Evolutionary conservation across 352 stramenopile genomes (phyloP).

Genomic region (Phytopythium cucurbitacearum): DNA sequence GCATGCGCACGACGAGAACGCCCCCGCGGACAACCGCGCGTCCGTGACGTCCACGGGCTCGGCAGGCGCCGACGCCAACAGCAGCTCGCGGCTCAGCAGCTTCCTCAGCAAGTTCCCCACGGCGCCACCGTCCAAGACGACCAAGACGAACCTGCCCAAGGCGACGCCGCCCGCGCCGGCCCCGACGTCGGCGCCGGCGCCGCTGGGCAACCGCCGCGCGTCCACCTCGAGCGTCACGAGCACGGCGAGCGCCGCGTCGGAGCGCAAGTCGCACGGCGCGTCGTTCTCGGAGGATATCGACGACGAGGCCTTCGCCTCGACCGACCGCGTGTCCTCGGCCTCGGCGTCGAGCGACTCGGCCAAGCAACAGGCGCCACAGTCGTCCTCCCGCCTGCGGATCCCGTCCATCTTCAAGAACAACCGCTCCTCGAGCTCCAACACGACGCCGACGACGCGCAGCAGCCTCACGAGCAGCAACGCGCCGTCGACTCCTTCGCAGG

Average conservation of each 20-base stretch:
- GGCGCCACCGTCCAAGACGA: conserved; percentile 15
- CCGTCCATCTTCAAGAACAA: conserved; percentile 51
- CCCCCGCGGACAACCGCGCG: background rate
- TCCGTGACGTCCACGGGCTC: background rate
- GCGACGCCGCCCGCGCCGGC: conserved; percentile 7
- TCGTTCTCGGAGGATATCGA: conserved; percentile 9
- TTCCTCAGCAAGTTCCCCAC: conserved; percentile 70
- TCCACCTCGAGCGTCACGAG: conserved; percentile 30
- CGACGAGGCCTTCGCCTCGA: conserved; percentile 5
- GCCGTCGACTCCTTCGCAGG: conserved; percentile 20
- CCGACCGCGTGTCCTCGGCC: conserved; percentile 3
- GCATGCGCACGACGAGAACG: conserved; percentile 8
- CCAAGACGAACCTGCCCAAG: conserved; percentile 4
- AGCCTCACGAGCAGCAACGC: conserved; percentile 28
- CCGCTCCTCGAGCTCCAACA: conserved; percentile 6
- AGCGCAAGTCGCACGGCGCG: conserved; percentile 2
- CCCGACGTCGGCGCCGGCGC: conserved; percentile 5
- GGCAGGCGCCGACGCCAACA: conserved; percentile 11
- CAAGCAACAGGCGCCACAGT: background rate
- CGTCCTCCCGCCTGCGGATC: conserved; percentile 40
- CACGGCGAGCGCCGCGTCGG: conserved; percentile 6
- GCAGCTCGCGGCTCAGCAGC: conserved; percentile 43
- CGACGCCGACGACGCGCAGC: conserved; percentile 19
- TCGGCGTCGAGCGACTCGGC: conserved; percentile 1
- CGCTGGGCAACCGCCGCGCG: conserved; percentile 16